Evolutionary conservation across 2,329 filamentous ascomycete species (phyloP).

Genomic region (Fusarium phyllophilum): DNA sequence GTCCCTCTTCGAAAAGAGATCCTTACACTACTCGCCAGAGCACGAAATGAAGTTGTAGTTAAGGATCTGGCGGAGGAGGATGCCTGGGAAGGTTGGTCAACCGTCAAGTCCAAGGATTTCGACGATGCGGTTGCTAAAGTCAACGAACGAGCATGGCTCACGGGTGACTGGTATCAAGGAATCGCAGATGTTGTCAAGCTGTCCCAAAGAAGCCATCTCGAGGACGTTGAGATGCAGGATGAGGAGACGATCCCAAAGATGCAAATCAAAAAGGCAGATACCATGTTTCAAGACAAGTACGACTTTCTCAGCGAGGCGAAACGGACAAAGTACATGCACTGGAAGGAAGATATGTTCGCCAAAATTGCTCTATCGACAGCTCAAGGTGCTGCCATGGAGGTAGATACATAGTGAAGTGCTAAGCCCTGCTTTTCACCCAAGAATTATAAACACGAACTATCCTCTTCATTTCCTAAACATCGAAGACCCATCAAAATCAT

Average conservation of each 20-base stretch:
- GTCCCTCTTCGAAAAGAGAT: slow-evolving; percentile 58
- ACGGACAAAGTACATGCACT: slow-evolving; percentile 68
- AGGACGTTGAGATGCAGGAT: slow-evolving; percentile 51
- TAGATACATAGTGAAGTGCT: slow-evolving; percentile 45
- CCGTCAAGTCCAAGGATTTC: slow-evolving; percentile 63
- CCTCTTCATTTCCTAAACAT: slow-evolving; percentile 23
- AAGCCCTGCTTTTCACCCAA: slow-evolving; percentile 41
- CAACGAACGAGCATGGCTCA: slow-evolving; percentile 65
- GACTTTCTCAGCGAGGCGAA: slow-evolving; percentile 75
- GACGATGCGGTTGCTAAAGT: slow-evolving; percentile 70
- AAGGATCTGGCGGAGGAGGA: slow-evolving; percentile 57
- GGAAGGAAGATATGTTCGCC: slow-evolving; percentile 70
- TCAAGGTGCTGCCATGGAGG: slow-evolving; percentile 47
- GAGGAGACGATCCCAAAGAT: slow-evolving; percentile 48
- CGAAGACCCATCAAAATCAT: slow-evolving; percentile 12
- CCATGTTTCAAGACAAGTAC: slow-evolving; percentile 80
- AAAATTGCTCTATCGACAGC: slow-evolving; percentile 61
- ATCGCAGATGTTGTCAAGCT: slow-evolving; percentile 64
- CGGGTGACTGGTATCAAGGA: slow-evolving; percentile 70
- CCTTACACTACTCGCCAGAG: slow-evolving; percentile 53
- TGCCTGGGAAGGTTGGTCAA: slow-evolving; percentile 64
- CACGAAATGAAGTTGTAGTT: slow-evolving; percentile 54
- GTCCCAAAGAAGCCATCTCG: slow-evolving; percentile 47
- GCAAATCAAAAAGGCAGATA: slow-evolving; percentile 64
- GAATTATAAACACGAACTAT: slow-evolving; percentile 37